These are phyloP conservation scores for Penicillium coprophilum DNA, from an alignment of 495 filamentous ascomycete genomes.

Conservation along the genomic window DNA sequence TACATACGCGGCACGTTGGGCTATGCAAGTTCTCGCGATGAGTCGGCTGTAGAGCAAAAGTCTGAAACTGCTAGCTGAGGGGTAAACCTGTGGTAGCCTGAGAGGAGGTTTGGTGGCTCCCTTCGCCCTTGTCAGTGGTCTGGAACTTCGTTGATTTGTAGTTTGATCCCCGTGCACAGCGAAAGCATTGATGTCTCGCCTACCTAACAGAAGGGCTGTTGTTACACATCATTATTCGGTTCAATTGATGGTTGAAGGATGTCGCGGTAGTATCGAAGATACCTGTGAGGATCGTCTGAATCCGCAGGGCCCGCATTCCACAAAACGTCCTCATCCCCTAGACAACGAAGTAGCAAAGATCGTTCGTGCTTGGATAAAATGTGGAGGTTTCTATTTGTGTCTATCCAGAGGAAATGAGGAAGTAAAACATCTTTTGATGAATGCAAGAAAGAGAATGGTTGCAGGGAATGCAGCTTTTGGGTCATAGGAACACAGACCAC, in stretches of 20 bases:
- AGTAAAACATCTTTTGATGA: conserved; percentile 14
- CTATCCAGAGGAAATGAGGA: not conserved
- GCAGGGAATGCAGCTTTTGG: conserved; percentile 14
- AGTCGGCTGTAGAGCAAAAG: not conserved
- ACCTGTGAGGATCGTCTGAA: not conserved
- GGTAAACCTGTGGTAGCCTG: not conserved
- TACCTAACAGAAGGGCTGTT: not conserved
- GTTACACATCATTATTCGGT: not conserved
- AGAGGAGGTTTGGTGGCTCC: not conserved
- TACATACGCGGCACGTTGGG: not conserved
- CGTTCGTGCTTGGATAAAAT: conserved; percentile 2
- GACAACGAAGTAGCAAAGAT: not conserved
- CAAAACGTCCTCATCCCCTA: not conserved
- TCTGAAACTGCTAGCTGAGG: not conserved
- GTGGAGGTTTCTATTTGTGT: conserved; percentile 14
- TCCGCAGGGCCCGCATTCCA: not conserved
- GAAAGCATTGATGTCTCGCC: not conserved
- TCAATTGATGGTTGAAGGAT: not conserved
- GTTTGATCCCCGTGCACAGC: not conserved
- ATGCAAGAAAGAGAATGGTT: not conserved
- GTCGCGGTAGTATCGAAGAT: conserved; percentile 4
- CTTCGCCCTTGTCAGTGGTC: not conserved
- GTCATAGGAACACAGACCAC: not conserved
- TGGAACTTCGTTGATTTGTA: not conserved
- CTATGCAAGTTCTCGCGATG: not conserved